Conservation (phyloP, 768 basidiomycete species). For the Lentinus brumalis region DNA sequence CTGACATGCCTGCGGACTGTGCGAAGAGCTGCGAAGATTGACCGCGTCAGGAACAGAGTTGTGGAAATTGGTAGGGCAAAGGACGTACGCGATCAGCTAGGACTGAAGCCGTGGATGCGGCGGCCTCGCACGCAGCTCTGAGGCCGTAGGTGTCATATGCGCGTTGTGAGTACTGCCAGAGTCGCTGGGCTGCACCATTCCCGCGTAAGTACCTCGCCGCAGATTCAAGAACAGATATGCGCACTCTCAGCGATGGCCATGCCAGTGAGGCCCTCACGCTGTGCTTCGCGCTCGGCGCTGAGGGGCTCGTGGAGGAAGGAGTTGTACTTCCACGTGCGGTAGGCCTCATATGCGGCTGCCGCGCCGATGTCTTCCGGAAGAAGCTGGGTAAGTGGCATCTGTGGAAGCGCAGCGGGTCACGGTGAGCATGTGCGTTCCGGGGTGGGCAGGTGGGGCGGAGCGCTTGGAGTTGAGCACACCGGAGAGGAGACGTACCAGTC, state of each 20-base stretch:
- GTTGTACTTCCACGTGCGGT: slow-evolving; percentile 66
- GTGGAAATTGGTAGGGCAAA: not conserved
- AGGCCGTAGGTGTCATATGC: slow-evolving; percentile 47
- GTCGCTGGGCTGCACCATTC: slow-evolving; percentile 47
- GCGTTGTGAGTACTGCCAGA: slow-evolving; percentile 54
- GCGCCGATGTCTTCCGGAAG: slow-evolving; percentile 66
- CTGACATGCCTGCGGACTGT: not conserved
- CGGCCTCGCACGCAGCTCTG: slow-evolving; percentile 58
- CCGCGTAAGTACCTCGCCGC: slow-evolving; percentile 5
- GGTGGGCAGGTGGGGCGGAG: not conserved
- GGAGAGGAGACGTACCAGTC: slow-evolving; percentile 43
- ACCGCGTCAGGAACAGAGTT: not conserved
- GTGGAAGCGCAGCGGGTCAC: not conserved
- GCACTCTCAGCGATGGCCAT: slow-evolving; percentile 74
- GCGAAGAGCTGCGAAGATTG: slow-evolving; percentile 5
- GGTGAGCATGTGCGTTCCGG: not conserved
- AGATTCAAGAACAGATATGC: slow-evolving; percentile 2
- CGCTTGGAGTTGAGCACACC: not conserved
- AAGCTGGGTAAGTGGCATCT: slow-evolving; percentile 56
- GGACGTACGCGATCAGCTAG: slow-evolving; percentile 18
- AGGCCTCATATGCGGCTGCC: slow-evolving; percentile 79
- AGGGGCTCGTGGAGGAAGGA: slow-evolving; percentile 54
- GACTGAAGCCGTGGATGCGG: slow-evolving; percentile 58
- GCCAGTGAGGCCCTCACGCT: slow-evolving; percentile 66
- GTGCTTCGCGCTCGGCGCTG: slow-evolving; percentile 57